Conservation (phyloP, 345 rosid genomes). For the Moricandia moricandioides region DNA sequence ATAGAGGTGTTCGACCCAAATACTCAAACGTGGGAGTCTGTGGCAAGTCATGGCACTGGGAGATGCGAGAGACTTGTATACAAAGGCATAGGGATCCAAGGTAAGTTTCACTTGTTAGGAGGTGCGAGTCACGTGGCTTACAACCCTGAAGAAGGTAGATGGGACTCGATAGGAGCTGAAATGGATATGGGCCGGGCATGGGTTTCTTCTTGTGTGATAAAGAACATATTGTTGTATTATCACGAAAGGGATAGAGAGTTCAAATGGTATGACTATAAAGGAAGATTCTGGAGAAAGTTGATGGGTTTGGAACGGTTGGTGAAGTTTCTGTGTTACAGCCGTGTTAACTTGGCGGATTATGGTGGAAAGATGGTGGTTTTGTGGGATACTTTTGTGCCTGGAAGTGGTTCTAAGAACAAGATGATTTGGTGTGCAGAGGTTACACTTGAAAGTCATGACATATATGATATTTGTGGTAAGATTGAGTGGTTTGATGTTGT, state of each 20-base stretch:
- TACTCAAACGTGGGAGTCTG: slow-evolving; percentile 1
- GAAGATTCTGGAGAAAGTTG: background rate
- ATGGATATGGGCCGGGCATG: background rate
- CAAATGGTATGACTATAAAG: background rate
- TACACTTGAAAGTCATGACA: background rate
- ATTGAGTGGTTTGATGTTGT: background rate
- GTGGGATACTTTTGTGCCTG: background rate
- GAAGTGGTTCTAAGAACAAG: background rate
- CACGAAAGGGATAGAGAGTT: background rate
- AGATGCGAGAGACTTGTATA: slow-evolving; percentile 25
- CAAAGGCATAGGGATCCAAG: background rate
- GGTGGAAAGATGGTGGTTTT: background rate
- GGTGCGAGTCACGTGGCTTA: background rate
- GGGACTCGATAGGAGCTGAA: slow-evolving; percentile 36
- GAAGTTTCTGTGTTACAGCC: background rate
- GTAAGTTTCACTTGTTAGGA: background rate
- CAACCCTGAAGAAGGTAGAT: background rate
- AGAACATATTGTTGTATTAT: background rate
- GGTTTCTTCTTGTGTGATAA: background rate
- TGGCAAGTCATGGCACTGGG: background rate
- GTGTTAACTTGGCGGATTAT: background rate
- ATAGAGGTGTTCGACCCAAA: slow-evolving; percentile 55
- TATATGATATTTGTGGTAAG: background rate
- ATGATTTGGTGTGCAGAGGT: background rate
- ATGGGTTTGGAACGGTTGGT: background rate